phyloP scores from a whole-genome alignment of 2,329 filamentous ascomycete species.

The Colletotrichum navitas region DNA sequence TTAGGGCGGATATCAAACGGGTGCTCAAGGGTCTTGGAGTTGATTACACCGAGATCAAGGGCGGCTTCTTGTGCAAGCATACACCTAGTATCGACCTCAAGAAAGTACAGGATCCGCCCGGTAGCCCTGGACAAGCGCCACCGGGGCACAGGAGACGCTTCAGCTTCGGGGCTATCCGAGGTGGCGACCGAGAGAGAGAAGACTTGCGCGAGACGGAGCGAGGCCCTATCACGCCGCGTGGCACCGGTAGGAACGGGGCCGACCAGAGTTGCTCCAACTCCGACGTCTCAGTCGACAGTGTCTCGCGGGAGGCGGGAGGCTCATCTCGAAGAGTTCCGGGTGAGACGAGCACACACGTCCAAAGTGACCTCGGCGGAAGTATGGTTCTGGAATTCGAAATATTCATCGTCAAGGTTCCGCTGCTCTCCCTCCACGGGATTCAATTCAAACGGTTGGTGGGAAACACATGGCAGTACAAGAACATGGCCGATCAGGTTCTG shows the following conservation, averaged over 20 bases:
- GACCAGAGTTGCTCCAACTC: slow-evolving; percentile 87
- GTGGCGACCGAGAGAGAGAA: slow-evolving; percentile 76
- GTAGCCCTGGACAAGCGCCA: slow-evolving; percentile 67
- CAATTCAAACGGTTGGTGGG: slow-evolving; percentile 98
- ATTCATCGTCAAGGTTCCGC: slow-evolving; percentile 95
- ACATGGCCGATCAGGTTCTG: slow-evolving; percentile 96
- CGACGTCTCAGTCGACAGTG: slow-evolving; percentile 85
- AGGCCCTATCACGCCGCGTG: slow-evolving; percentile 56
- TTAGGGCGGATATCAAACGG: slow-evolving; percentile 89
- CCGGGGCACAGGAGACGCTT: slow-evolving; percentile 79
- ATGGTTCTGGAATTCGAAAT: slow-evolving; percentile 94
- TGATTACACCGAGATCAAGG: slow-evolving; percentile 92
- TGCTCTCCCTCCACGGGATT: slow-evolving; percentile 92
- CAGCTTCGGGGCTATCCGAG: slow-evolving; percentile 79
- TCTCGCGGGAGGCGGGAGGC: slow-evolving; percentile 65
- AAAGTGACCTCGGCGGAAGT: slow-evolving; percentile 87
- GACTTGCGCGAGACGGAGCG: slow-evolving; percentile 72
- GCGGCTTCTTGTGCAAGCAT: slow-evolving; percentile 91
- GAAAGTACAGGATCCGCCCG: slow-evolving; percentile 74
- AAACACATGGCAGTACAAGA: slow-evolving; percentile 98
- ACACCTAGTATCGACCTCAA: slow-evolving; percentile 90
- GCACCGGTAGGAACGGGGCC: slow-evolving; percentile 60
- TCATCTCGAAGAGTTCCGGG: slow-evolving; percentile 74
- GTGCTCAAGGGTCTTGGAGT: slow-evolving; percentile 90
- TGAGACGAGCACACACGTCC: slow-evolving; percentile 92